Evolutionary conservation across 2,329 filamentous ascomycete species (phyloP).

Genomic region (Blastomyces percursus): DNA sequence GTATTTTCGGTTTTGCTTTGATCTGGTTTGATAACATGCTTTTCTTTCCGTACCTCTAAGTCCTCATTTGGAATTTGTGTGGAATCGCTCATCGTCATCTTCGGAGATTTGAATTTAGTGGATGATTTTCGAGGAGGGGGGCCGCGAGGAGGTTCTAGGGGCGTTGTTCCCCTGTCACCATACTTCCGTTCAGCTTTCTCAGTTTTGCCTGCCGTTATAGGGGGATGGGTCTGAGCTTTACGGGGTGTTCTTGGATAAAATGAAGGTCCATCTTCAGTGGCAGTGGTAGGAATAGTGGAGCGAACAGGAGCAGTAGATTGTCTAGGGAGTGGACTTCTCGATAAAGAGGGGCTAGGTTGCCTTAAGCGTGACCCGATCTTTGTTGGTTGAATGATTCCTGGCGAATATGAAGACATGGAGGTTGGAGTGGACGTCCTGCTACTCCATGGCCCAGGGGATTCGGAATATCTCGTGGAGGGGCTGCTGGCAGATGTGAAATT

Average conservation of each 20-base stretch:
- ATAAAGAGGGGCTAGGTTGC: conserved; percentile 28
- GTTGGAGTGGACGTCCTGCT: conserved; percentile 39
- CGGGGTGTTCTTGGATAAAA: not conserved
- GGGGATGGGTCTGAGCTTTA: conserved; percentile 7
- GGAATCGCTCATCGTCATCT: conserved; percentile 17
- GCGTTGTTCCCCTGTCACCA: not conserved
- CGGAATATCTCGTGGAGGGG: conserved; percentile 37
- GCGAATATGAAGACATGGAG: conserved; percentile 40
- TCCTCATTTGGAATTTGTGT: conserved; percentile 16
- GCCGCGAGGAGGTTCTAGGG: conserved; percentile 40
- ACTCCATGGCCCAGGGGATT: conserved; percentile 38
- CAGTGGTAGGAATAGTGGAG: conserved; percentile 5
- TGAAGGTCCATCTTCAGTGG: not conserved
- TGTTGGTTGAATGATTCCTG: conserved; percentile 33
- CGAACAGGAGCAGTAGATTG: conserved; percentile 11
- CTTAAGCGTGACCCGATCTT: conserved; percentile 28
- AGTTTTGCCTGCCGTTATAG: not conserved
- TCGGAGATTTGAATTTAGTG: conserved; percentile 41
- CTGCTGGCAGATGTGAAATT: conserved; percentile 31
- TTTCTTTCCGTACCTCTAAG: conserved; percentile 18
- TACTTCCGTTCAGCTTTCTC: conserved; percentile 1
- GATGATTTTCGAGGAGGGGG: conserved; percentile 54
- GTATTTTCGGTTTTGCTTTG: conserved; percentile 12
- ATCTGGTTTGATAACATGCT: conserved; percentile 26
- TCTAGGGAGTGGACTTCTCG: conserved; percentile 23